A percentile compares a stretch with the other conserved stretches of the same genome.
Conservation (phyloP, 805 yeast genomes). For the Yamadazyma akitaensis region DNA sequence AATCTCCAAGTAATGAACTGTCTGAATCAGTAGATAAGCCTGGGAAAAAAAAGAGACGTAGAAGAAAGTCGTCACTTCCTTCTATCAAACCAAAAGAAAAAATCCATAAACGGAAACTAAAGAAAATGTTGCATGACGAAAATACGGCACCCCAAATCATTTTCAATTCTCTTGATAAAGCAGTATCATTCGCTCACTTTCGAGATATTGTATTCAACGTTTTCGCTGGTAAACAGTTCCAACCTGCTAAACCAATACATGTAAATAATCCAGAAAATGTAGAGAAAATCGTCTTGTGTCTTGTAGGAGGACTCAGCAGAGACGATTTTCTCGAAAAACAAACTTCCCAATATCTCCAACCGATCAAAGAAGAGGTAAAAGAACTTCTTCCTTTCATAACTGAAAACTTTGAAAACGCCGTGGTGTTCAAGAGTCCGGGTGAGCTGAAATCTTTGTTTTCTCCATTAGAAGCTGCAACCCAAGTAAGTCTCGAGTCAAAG, state of each 20-base stretch:
- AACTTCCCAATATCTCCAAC: background rate
- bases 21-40: background rate
- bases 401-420: slow-evolving; percentile 36
- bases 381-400: slow-evolving; percentile 30
- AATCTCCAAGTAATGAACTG: background rate
- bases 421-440: slow-evolving; percentile 67
- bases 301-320: slow-evolving; percentile 58
- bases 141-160: background rate
- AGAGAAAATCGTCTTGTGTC: slow-evolving; percentile 11
- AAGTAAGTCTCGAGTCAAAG: slow-evolving; percentile 52
- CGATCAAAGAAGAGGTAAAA: slow-evolving; percentile 3
- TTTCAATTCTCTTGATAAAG: background rate
- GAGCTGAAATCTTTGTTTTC: slow-evolving; percentile 53
- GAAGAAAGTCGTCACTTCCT: slow-evolving; percentile 2
- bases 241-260: background rate
- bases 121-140: slow-evolving; percentile 3
- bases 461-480: slow-evolving; percentile 52
- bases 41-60: background rate
- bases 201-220: background rate
- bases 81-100: slow-evolving; percentile 1
- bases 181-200: background rate
- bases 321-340: slow-evolving; percentile 2
- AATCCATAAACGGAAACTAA: slow-evolving; percentile 9
- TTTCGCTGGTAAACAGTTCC: background rate
- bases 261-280: background rate